phyloP scores from a whole-genome alignment of 2,329 filamentous ascomycete genomes.

The Monilinia vaccinii-corymbosi region DNA sequence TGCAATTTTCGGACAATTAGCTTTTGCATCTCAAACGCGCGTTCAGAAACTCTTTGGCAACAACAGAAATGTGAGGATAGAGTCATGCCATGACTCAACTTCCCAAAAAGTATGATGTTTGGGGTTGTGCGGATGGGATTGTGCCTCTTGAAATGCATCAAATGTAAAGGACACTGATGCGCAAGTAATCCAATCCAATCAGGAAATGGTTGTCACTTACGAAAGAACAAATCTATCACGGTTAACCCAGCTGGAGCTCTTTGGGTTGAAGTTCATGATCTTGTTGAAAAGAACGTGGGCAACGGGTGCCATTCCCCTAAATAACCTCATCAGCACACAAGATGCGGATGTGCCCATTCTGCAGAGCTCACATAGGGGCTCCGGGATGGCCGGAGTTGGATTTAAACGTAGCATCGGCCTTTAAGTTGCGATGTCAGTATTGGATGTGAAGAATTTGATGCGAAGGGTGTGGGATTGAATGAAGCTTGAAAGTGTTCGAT shows the following conservation, averaged over 20 bases:
- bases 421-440: constrained; percentile 21
- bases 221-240: constrained; percentile 98
- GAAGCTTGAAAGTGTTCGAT: constrained; percentile 25
- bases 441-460: constrained; percentile 7
- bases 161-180: neutral
- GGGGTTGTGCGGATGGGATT: too few species aligned
- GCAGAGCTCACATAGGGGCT: constrained; percentile 73
- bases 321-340: neutral
- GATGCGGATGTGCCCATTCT: neutral
- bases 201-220: constrained; percentile 48
- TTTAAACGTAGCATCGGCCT: constrained; percentile 95
- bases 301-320: constrained; percentile 77
- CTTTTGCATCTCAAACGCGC: neutral
- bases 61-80: neutral
- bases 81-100: neutral
- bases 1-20: constrained; percentile 31
- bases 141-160: neutral
- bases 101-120: neutral
- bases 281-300: constrained; percentile 98
- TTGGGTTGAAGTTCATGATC: constrained; percentile 99
- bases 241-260: constrained; percentile 96
- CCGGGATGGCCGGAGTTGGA: constrained; percentile 98
- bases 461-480: constrained; percentile 14
- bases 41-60: neutral
- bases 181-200: neutral